phyloP scores from a whole-genome alignment of 805 yeast species.

The Saturnispora quitensis region DNA sequence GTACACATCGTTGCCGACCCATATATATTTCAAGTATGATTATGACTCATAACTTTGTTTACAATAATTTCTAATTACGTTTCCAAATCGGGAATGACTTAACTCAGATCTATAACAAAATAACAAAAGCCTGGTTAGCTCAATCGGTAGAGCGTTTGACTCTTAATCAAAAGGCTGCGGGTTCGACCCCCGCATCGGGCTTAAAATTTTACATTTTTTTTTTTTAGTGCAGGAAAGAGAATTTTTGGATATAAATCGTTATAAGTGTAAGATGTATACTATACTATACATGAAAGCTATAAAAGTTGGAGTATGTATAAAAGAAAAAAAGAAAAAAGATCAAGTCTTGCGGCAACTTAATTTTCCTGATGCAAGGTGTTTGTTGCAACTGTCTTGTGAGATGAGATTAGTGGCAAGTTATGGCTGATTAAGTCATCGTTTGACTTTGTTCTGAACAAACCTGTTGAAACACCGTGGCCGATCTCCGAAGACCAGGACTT shows the following conservation, averaged over 20 bases:
- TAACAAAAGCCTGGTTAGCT: constrained; percentile 13
- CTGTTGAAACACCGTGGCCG: constrained; percentile 26
- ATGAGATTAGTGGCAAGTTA: constrained; percentile 6
- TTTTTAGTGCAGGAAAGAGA: background rate
- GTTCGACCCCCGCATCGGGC: constrained; percentile 18
- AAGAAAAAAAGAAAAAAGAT: background rate
- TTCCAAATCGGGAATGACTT: too few relatives aligned
- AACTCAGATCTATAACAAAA: too few relatives aligned
- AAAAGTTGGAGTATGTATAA: background rate
- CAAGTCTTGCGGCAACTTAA: constrained; percentile 15
- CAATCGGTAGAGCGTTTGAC: constrained; percentile 18
- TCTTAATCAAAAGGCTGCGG: constrained; percentile 17
- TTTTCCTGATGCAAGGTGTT: background rate
- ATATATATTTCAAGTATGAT: too few relatives aligned
- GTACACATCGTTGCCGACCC: too few relatives aligned
- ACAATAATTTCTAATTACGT: too few relatives aligned
- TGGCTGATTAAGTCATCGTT: constrained; percentile 9
- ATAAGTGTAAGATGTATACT: background rate
- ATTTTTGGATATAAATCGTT: background rate
- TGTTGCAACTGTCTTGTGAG: constrained; percentile 7
- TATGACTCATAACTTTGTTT: too few relatives aligned
- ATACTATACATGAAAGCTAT: background rate
- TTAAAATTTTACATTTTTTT: background rate
- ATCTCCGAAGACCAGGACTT: constrained; percentile 46
- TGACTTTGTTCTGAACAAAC: constrained; percentile 21